phyloP scores from a whole-genome alignment of 768 basidiomycete species.

The Mycena epipterygia region DNA sequence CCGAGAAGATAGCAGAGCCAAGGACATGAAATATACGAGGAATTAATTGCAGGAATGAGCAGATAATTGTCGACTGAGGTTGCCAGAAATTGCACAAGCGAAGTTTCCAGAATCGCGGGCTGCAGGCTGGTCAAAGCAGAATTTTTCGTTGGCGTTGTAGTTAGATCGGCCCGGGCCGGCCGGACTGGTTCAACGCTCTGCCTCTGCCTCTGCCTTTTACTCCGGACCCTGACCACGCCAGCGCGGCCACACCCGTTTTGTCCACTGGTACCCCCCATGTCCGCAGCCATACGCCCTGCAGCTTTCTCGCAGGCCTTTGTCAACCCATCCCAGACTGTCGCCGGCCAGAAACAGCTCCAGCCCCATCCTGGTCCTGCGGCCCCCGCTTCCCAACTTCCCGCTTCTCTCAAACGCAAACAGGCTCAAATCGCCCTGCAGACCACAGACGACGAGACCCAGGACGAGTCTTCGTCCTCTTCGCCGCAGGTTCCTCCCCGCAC shows the following conservation, averaged over 20 bases:
- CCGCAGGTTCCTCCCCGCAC: constrained; percentile 53
- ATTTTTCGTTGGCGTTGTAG: no score
- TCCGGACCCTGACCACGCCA: constrained; percentile 16
- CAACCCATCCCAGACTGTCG: constrained; percentile 10
- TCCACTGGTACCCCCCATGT: constrained; percentile 11
- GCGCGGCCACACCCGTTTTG: background rate
- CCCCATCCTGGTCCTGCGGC: constrained; percentile 19
- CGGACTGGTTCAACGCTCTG: background rate
- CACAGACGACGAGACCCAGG: constrained; percentile 66
- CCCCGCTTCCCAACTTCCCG: constrained; percentile 38
- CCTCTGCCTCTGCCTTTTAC: background rate
- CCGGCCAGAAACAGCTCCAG: constrained; percentile 32
- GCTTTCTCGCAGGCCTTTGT: constrained; percentile 9
- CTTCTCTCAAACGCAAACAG: constrained; percentile 47
- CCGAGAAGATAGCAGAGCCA: constrained; percentile 37
- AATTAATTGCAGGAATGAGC: no score
- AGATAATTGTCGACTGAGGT: no score
- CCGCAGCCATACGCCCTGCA: constrained; percentile 26
- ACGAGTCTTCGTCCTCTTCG: constrained; percentile 63
- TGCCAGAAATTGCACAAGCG: no score
- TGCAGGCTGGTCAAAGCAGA: no score
- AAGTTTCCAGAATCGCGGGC: no score
- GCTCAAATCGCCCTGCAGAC: constrained; percentile 55
- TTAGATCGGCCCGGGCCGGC: no score
- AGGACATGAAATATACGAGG: constrained; percentile 3